Base-by-base conservation (phyloP, 352 stramenopile genomes). In the Globisporangium solare region DNA sequence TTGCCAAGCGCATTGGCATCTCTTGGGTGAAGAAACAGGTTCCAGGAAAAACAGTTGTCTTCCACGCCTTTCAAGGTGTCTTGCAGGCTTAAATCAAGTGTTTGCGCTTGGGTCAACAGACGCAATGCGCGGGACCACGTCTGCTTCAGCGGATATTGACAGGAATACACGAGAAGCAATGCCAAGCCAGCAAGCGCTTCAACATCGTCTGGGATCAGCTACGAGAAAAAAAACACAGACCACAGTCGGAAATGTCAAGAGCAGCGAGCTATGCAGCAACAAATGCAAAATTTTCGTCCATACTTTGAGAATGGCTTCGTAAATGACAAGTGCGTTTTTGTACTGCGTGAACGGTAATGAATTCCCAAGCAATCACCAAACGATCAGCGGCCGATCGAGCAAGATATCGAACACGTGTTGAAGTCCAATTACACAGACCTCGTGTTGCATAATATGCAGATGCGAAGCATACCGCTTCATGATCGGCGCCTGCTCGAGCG, bases 21-120 rank as follows among this genome's bases (percentile, higher is more conserved):
- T 22, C 66, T 76, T 5, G 79, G 73, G 6, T 79, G 56, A 5
- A 88, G 66, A 50, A 83, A 76, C 17, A 87, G 58, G n/a, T 79
- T 68, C 79, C 79, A 93, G 46, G 70, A 69, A 45, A 91, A 86
- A 43, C 63, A 82, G 14, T 73, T 72, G 49, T 76, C 60, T 54
- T 93, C 80, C 24, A 89, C 43, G 4, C 68, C 60, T 2, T 51
- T 37, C 18, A 92, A 35, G 0, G 56, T 45, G 21, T 1, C 50
- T 22, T 43, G 21, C 14, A 58, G 18, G 8, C 17, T 12, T 1
- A 7, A 47, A 24, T 67, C 32, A 11, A 66, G 41, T 4, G 52
- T 45, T 4, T 54, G 52, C 0, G 70, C 79, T 2, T 57, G 60
- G 2, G 74, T 47, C 10, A 90, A 56, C 21, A 89, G 53, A 43